Conservation (phyloP, 768 basidiomycete species). For the Lyophyllum decastes region DNA sequence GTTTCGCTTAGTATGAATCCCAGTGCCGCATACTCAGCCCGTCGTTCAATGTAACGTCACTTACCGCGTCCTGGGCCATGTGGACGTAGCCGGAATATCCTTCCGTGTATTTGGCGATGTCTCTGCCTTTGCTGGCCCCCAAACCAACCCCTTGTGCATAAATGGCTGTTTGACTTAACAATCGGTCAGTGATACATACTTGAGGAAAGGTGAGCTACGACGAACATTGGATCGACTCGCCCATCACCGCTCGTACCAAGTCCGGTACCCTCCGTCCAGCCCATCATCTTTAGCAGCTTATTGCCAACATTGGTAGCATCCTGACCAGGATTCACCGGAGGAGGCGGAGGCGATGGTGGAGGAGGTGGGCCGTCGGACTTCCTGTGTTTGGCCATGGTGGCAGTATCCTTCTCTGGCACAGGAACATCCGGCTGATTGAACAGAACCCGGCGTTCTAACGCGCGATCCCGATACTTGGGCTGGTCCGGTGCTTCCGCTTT, state of each 20-base stretch:
- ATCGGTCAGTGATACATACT: not conserved
- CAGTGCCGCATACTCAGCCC: constrained; percentile 1
- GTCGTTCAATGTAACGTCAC: constrained; percentile 19
- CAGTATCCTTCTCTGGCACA: constrained; percentile 47
- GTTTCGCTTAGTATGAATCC: constrained; percentile 14
- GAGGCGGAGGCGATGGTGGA: constrained; percentile 62
- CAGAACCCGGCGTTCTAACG: constrained; percentile 85
- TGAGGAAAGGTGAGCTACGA: constrained; percentile 11
- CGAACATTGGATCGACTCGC: constrained; percentile 84
- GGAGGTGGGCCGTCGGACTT: constrained; percentile 62
- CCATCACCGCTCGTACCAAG: constrained; percentile 84
- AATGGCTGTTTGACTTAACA: constrained; percentile 71
- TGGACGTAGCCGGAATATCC: constrained; percentile 71
- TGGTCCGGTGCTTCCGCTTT: constrained; percentile 41
- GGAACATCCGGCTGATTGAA: constrained; percentile 93
- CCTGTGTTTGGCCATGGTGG: constrained; percentile 33
- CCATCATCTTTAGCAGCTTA: constrained; percentile 96
- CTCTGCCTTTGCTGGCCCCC: constrained; percentile 91
- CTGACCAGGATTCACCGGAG: constrained; percentile 68
- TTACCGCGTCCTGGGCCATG: constrained; percentile 73
- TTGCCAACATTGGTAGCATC: constrained; percentile 90
- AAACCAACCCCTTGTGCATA: constrained; percentile 88
- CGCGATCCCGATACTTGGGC: constrained; percentile 94
- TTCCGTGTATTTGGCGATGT: constrained; percentile 70
- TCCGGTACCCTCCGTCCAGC: constrained; percentile 91